Evolutionary conservation across 768 basidiomycete species (phyloP).

Genomic region (Pleurotus djamor): DNA sequence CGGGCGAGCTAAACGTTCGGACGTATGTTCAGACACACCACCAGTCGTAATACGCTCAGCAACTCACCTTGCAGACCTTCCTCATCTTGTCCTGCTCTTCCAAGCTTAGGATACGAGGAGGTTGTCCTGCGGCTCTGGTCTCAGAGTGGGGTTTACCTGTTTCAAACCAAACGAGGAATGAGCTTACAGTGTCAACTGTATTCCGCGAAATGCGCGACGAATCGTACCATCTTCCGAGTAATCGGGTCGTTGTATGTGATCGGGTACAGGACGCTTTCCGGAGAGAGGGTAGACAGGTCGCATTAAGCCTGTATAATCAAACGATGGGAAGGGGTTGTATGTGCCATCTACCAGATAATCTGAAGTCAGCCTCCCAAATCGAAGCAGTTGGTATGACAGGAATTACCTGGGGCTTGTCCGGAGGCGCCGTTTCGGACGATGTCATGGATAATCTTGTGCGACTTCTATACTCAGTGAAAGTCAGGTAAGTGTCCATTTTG

Average conservation of each 20-base stretch:
- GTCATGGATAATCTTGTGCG: constrained; percentile 76
- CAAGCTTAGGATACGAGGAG: constrained; percentile 59
- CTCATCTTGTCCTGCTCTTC: constrained; percentile 92
- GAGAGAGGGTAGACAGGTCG: constrained; percentile 90
- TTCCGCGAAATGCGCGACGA: constrained; percentile 9
- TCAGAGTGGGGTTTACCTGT: constrained; percentile 63
- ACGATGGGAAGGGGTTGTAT: constrained; percentile 78
- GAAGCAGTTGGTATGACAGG: no score
- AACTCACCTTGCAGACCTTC: constrained; percentile 47
- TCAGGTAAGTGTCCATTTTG: constrained; percentile 6
- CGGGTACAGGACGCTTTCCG: constrained; percentile 71
- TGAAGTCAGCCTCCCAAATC: no score
- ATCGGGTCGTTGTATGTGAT: constrained; percentile 84
- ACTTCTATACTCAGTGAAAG: constrained; percentile 51
- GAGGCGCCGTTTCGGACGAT: constrained; percentile 29
- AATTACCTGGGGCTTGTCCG: neutral
- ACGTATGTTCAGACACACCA: no score
- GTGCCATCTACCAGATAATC: constrained; percentile 54
- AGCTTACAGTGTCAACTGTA: neutral
- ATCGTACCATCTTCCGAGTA: constrained; percentile 60
- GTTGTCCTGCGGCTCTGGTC: constrained; percentile 51
- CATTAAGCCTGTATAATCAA: constrained; percentile 74
- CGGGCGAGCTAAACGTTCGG: constrained; percentile 61
- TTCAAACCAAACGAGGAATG: constrained; percentile 5
- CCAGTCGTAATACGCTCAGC: constrained; percentile 56